phyloP scores from a whole-genome alignment of 305 asterid species.

The Fraxinus floribunda region DNA sequence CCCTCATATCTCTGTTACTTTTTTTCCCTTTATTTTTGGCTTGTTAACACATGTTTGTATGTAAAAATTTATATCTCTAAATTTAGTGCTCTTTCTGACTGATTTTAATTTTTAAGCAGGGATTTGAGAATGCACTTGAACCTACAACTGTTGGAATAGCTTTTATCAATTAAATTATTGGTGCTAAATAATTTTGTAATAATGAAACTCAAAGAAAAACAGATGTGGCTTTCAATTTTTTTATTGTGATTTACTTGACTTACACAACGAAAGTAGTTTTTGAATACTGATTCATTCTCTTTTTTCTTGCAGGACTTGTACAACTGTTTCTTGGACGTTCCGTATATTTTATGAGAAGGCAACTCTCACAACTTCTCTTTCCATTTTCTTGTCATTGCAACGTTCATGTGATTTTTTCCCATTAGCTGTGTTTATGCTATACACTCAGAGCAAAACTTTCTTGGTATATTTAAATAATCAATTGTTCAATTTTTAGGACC shows the following conservation, averaged over 20 bases:
- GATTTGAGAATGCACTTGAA: constrained; percentile 2
- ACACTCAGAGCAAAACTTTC: neutral
- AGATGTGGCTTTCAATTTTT: neutral
- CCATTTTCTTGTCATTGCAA: constrained; percentile 15
- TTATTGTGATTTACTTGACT: neutral
- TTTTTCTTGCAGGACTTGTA: constrained; percentile 76
- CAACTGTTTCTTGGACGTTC: constrained; percentile 99
- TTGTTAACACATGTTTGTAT: neutral
- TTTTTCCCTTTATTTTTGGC: neutral
- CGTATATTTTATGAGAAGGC: constrained; percentile 98
- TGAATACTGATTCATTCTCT: constrained; percentile 23
- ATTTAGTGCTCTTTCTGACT: constrained; percentile 7
- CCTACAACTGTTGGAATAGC: neutral
- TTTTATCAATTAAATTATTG: neutral
- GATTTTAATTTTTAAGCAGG: constrained; percentile 10
- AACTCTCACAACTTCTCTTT: constrained; percentile 15
- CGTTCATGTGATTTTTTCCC: neutral
- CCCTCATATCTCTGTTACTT: neutral
- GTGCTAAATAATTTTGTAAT: neutral
- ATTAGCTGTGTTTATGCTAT: neutral
- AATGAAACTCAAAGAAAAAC: neutral
- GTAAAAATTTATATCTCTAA: neutral
- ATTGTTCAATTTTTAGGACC: neutral
- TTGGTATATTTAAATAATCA: neutral
- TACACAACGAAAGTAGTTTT: neutral